phyloP scores from a whole-genome alignment of 2,329 filamentous ascomycete genomes.

The Pseudocercospora cruenta region DNA sequence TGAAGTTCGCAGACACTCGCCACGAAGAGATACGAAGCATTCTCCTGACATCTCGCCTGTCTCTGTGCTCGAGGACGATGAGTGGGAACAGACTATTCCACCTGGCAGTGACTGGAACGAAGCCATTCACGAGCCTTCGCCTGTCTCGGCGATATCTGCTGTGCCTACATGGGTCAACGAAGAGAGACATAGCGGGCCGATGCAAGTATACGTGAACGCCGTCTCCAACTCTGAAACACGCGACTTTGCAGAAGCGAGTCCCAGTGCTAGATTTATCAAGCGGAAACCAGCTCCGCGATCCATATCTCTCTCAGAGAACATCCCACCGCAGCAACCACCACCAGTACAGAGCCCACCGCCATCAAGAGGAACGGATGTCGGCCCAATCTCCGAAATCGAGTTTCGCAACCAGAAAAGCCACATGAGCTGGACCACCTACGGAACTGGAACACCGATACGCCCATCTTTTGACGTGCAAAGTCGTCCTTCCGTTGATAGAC shows the following conservation, averaged over 20 bases:
- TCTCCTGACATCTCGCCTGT: slow-evolving; percentile 15
- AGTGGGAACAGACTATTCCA: slow-evolving; percentile 19
- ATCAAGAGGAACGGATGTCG: slow-evolving; percentile 18
- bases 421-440: slow-evolving; percentile 42
- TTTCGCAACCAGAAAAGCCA: slow-evolving; percentile 30
- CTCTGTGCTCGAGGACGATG: slow-evolving; percentile 29
- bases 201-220: slow-evolving; percentile 17
- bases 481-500: slow-evolving; percentile 25
- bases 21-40: slow-evolving; percentile 1
- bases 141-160: slow-evolving; percentile 33
- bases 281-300: slow-evolving; percentile 35
- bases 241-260: slow-evolving; percentile 9
- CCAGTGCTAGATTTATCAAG: slow-evolving; percentile 24
- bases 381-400: slow-evolving; percentile 15
- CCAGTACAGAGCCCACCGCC: slow-evolving; percentile 20
- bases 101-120: slow-evolving; percentile 18
- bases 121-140: slow-evolving; percentile 22
- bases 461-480: slow-evolving; percentile 22
- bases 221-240: slow-evolving; percentile 15
- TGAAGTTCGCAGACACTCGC: slow-evolving; percentile 13
- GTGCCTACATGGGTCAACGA: neutral
- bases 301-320: slow-evolving; percentile 28
- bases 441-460: slow-evolving; percentile 26
- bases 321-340: slow-evolving; percentile 24
- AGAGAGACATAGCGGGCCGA: neutral